A percentile compares a stretch with the other conserved stretches of the same genome.
Conservation (phyloP, 257 asterid species). For the Ajuga chamaepitys region DNA sequence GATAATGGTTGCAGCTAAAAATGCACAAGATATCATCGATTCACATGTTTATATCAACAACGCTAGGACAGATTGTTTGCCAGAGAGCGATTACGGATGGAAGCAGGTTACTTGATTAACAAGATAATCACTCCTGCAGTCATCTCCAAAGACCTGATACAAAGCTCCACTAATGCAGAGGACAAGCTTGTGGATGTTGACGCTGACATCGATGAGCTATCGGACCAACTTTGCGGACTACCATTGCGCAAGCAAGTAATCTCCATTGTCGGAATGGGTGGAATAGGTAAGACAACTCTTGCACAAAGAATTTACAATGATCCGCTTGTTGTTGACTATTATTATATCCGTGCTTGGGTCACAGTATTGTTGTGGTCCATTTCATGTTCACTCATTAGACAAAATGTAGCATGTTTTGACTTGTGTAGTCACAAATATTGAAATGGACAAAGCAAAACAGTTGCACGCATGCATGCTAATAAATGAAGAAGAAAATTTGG, state of each 20-base stretch:
- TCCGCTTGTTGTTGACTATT: not conserved
- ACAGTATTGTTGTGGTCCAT: no score
- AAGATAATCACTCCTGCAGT: no score
- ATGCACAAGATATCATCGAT: slow-evolving; percentile 9
- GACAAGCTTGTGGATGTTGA: slow-evolving; percentile 13
- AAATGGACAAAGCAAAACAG: no score
- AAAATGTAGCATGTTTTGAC: no score
- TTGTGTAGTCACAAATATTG: no score
- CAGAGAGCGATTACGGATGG: not conserved
- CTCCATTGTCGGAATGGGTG: slow-evolving; percentile 13
- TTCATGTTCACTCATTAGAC: no score
- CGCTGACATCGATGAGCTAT: not conserved
- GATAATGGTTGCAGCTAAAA: not conserved
- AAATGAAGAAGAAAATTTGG: no score
- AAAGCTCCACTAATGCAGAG: not conserved
- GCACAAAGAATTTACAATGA: slow-evolving; percentile 6
- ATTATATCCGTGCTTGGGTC: slow-evolving; percentile 10
- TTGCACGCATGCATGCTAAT: no score
- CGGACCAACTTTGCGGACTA: not conserved
- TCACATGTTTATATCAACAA: slow-evolving; percentile 4
- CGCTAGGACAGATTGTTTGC: no score
- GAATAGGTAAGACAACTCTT: slow-evolving; percentile 18
- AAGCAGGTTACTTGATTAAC: not conserved
- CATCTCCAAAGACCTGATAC: not conserved
- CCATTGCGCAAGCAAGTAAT: not conserved